phyloP scores from a whole-genome alignment of 176 grass and related monocot genomes.

The Puccinellia tenuiflora region DNA sequence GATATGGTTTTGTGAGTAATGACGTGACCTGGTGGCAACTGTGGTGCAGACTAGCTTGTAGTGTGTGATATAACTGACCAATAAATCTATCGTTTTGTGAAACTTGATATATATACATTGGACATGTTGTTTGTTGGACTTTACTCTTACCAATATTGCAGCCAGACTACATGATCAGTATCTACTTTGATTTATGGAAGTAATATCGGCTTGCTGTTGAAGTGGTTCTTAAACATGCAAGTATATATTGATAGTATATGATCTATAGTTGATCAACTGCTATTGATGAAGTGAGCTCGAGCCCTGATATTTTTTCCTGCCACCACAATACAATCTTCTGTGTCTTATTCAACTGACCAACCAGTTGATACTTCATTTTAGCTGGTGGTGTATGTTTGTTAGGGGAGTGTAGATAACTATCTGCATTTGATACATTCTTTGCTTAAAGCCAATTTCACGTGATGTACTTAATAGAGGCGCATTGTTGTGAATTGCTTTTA shows the following conservation, averaged over 20 bases:
- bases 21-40: neutral
- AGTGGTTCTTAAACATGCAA: neutral
- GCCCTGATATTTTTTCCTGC: conserved; percentile 19
- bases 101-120: neutral
- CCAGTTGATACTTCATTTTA: conserved; percentile 22
- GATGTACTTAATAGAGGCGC: no score
- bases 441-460: conserved; percentile 6
- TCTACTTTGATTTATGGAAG: neutral
- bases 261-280: neutral
- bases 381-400: conserved; percentile 35
- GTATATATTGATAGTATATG: neutral
- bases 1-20: neutral
- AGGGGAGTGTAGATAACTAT: conserved; percentile 27
- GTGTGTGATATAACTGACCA: neutral
- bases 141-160: neutral
- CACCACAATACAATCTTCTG: conserved; percentile 12
- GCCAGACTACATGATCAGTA: neutral
- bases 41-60: neutral
- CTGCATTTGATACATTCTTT: conserved; percentile 27
- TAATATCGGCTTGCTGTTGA: neutral
- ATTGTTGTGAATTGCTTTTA: conserved; percentile 3
- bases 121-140: neutral
- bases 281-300: neutral
- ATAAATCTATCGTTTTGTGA: neutral
- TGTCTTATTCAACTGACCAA: conserved; percentile 12